Evolutionary conservation across 495 filamentous ascomycete species (phyloP).

Genomic region (Aspergillus sclerotioniger): DNA sequence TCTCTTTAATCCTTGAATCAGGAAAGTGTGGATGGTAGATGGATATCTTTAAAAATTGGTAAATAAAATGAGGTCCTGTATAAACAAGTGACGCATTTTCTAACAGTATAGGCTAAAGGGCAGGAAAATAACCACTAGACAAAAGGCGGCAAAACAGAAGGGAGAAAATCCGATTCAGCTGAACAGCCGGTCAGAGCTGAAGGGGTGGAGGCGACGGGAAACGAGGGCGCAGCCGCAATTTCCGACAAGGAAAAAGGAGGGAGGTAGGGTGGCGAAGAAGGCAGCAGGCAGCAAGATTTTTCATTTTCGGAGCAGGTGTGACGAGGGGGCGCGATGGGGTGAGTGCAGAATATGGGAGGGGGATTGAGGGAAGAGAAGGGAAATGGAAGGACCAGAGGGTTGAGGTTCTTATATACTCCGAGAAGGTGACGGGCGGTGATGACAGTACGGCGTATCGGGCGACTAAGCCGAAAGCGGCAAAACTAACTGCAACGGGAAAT

Average conservation of each 20-base stretch:
- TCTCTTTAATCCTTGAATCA: too few relatives aligned
- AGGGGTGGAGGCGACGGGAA: not conserved
- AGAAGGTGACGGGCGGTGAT: not conserved
- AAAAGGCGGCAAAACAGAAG: not conserved
- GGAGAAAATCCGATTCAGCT: slow-evolving; percentile 1
- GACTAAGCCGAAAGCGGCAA: slow-evolving; percentile 6
- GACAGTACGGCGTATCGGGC: slow-evolving; percentile 6
- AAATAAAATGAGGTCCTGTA: too few relatives aligned
- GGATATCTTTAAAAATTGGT: too few relatives aligned
- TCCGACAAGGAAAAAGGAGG: slow-evolving; percentile 6
- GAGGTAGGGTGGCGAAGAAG: not conserved
- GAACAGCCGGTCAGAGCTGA: not conserved
- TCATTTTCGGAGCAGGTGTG: slow-evolving; percentile 3
- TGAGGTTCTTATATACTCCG: slow-evolving; percentile 7
- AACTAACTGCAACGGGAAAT: slow-evolving; percentile 9
- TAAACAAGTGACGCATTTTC: not conserved
- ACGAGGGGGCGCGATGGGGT: slow-evolving; percentile 2
- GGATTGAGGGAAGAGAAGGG: slow-evolving; percentile 2
- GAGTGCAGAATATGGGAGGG: slow-evolving; percentile 7
- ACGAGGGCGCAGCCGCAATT: slow-evolving; percentile 8
- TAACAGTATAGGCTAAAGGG: not conserved
- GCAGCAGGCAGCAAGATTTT: too few relatives aligned
- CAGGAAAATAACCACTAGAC: not conserved
- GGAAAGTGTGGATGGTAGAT: too few relatives aligned
- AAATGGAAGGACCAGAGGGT: slow-evolving; percentile 5